These are phyloP conservation scores for Quercus glauca DNA, from an alignment of 306 rosid genomes.

Conservation along the genomic window DNA sequence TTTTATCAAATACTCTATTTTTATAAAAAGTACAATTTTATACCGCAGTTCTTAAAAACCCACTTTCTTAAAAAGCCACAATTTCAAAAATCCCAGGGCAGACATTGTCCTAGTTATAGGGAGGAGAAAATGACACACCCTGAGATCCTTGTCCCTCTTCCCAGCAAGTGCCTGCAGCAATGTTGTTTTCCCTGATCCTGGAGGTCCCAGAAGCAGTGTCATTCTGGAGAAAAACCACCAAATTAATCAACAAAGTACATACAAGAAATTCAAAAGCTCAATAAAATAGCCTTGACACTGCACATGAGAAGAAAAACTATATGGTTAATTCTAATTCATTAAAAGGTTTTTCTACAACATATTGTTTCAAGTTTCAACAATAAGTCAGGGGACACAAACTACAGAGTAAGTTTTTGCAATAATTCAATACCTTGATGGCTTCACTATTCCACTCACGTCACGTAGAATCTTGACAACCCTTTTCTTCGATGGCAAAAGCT, in stretches of 20 bases:
- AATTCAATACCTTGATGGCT: slow-evolving; percentile 41
- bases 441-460: slow-evolving; percentile 48
- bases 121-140: slow-evolving; percentile 29
- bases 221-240: slow-evolving; percentile 26
- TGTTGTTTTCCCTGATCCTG: slow-evolving; percentile 60
- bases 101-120: background rate
- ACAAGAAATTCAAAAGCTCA: background rate
- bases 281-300: background rate
- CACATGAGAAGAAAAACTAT: no score
- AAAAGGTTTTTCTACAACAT: background rate
- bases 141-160: slow-evolving; percentile 44
- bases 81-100: background rate
- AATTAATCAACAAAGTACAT: background rate
- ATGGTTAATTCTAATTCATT: background rate
- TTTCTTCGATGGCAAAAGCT: slow-evolving; percentile 60
- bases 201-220: slow-evolving; percentile 60
- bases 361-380: background rate
- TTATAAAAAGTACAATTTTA: no score
- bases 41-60: no score
- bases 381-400: no score
- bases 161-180: slow-evolving; percentile 50
- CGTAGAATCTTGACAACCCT: slow-evolving; percentile 50
- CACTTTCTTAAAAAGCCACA: no score
- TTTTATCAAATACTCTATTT: no score
- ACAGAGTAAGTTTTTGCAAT: no score